These are phyloP conservation scores for Petunia axillaris DNA, from an alignment of 257 asterid genomes.

Conservation along the genomic window DNA sequence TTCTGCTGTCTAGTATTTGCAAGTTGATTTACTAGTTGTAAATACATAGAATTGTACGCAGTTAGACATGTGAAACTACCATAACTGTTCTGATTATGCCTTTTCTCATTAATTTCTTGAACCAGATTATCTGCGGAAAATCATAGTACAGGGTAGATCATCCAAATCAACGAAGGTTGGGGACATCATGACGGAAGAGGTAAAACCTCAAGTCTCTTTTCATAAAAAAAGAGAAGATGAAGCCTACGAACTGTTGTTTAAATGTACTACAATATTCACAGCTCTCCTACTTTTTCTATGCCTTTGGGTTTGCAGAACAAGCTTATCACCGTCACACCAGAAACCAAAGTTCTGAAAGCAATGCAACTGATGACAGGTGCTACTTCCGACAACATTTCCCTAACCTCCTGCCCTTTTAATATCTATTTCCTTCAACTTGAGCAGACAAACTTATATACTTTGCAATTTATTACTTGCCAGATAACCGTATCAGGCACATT, in stretches of 20 bases:
- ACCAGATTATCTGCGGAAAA: conserved; percentile 92
- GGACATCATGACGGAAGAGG: conserved; percentile 99
- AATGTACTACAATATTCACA: not conserved
- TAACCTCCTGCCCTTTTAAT: not conserved
- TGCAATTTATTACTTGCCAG: conserved; percentile 42
- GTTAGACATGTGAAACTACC: not conserved
- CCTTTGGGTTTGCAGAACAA: conserved; percentile 68
- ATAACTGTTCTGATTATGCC: not conserved
- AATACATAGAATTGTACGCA: not conserved
- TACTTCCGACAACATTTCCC: not conserved
- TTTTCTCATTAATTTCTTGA: conserved; percentile 13
- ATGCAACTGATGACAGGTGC: conserved; percentile 96
- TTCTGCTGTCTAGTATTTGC: not conserved
- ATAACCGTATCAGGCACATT: conserved; percentile 94
- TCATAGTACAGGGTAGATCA: conserved; percentile 94
- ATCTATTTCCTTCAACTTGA: not conserved
- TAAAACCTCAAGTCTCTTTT: conserved; percentile 29
- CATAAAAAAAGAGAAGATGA: not conserved
- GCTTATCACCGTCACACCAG: conserved; percentile 84
- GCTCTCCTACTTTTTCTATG: not conserved
- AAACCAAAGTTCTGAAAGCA: conserved; percentile 88
- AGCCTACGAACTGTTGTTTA: not conserved
- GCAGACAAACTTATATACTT: not conserved
- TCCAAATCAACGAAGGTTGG: conserved; percentile 96
- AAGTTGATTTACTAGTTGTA: conserved; percentile 6